A percentile compares a stretch with the other conserved stretches of the same genome.
Evolutionary conservation across 768 basidiomycete genomes (phyloP).

Genomic region (Tylopilus rubrobrunneus): DNA sequence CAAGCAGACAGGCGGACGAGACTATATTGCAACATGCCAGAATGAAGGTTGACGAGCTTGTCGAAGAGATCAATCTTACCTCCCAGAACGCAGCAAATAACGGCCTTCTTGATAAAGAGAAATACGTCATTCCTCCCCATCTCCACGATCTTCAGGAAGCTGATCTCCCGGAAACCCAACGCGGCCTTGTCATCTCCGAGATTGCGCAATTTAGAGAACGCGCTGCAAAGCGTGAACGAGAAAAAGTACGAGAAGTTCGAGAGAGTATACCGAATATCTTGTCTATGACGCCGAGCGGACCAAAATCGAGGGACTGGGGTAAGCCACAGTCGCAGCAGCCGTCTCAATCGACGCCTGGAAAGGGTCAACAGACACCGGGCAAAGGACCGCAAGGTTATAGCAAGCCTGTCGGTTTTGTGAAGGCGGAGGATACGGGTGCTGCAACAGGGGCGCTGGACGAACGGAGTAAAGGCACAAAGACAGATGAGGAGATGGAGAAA

Average conservation of each 20-base stretch:
- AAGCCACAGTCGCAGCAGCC: conserved; percentile 40
- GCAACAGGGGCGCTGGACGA: conserved; percentile 34
- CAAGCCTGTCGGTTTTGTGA: conserved; percentile 83
- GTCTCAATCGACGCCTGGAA: conserved; percentile 33
- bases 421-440: conserved; percentile 49
- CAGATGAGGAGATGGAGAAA: conserved; percentile 86
- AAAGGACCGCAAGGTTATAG: conserved; percentile 73
- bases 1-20: conserved; percentile 61
- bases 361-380: conserved; percentile 51
- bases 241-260: conserved; percentile 78
- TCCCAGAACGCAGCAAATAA: conserved; percentile 73
- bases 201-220: conserved; percentile 96
- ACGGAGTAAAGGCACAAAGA: conserved; percentile 46
- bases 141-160: conserved; percentile 95
- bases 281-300: conserved; percentile 56
- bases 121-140: conserved; percentile 92
- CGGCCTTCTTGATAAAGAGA: conserved; percentile 77
- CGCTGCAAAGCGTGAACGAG: conserved; percentile 85
- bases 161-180: conserved; percentile 90
- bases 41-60: conserved; percentile 57
- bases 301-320: conserved; percentile 79
- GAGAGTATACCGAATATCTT: conserved; percentile 49
- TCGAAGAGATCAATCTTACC: conserved; percentile 66
- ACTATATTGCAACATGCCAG: conserved; percentile 58
- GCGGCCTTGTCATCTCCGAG: conserved; percentile 91